Evolutionary conservation across 192 early-diverging fungal genomes (phyloP).

Genomic region (Spinellus fusiger): DNA sequence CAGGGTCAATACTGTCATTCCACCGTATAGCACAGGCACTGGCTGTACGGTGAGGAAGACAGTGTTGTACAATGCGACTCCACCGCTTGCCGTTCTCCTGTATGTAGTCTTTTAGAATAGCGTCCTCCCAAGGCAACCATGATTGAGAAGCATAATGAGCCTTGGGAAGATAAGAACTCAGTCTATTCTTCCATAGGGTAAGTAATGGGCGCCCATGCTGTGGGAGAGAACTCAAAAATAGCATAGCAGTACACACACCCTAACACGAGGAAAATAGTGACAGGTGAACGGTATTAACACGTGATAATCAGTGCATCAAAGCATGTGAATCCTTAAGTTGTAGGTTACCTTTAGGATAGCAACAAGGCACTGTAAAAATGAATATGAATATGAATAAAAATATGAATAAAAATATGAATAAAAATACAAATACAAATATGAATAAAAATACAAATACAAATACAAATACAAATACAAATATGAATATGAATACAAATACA

Average conservation of each 20-base stretch:
- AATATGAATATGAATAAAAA: no score
- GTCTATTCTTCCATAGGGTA: background rate
- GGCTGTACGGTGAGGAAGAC: constrained; percentile 4
- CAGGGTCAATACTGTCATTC: background rate
- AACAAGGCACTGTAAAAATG: no score
- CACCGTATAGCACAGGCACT: background rate
- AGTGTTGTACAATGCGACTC: constrained; percentile 9
- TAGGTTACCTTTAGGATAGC: no score
- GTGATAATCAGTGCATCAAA: background rate
- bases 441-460: no score
- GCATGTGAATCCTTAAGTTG: background rate
- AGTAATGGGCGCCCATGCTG: background rate
- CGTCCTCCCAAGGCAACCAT: constrained; percentile 22
- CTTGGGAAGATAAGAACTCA: background rate
- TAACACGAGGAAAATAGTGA: background rate
- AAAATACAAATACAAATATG: no score
- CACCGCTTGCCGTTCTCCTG: constrained; percentile 15
- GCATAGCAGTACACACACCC: no score
- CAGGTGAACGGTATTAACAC: background rate
- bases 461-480: no score
- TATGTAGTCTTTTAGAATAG: constrained; percentile 6
- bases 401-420: no score
- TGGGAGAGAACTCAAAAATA: background rate
- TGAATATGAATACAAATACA: no score
- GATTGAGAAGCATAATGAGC: background rate